phyloP scores from a whole-genome alignment of 1,139 yeast genomes.

The Eremothecium gossypii region DNA sequence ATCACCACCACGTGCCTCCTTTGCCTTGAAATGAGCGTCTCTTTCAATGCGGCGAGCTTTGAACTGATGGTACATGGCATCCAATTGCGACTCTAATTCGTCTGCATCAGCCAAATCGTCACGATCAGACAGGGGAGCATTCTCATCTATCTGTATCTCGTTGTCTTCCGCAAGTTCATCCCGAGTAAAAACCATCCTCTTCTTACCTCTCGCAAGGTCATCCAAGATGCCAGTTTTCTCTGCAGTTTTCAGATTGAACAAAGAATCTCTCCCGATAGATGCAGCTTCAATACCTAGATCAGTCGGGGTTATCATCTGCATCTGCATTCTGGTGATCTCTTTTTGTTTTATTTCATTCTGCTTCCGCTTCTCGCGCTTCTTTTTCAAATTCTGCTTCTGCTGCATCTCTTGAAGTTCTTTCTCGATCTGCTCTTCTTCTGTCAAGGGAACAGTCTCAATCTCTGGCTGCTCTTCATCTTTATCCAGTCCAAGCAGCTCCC shows the following conservation, averaged over 20 bases:
- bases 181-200: slow-evolving; percentile 59
- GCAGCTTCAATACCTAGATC: slow-evolving; percentile 93
- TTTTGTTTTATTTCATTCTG: slow-evolving; percentile 79
- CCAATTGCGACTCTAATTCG: slow-evolving; percentile 70
- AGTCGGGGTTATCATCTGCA: slow-evolving; percentile 91
- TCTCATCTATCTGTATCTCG: slow-evolving; percentile 40
- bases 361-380: slow-evolving; percentile 72
- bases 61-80: slow-evolving; percentile 68
- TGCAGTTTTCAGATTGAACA: slow-evolving; percentile 75
- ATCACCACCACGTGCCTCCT: slow-evolving; percentile 69
- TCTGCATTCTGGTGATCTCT: slow-evolving; percentile 84
- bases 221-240: slow-evolving; percentile 77
- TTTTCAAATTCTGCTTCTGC: slow-evolving; percentile 58
- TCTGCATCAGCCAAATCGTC: slow-evolving; percentile 47
- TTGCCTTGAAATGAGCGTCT: slow-evolving; percentile 74
- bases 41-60: slow-evolving; percentile 68
- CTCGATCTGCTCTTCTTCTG: slow-evolving; percentile 86
- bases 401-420: slow-evolving; percentile 68
- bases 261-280: slow-evolving; percentile 65
- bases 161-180: slow-evolving; percentile 47
- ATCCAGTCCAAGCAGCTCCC: slow-evolving; percentile 68
- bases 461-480: slow-evolving; percentile 38
- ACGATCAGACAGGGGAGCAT: slow-evolving; percentile 32
- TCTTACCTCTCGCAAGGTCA: slow-evolving; percentile 71
- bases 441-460: slow-evolving; percentile 58